Base-by-base conservation (phyloP, 805 yeast species). In the Maudiozyma turicensis region DNA sequence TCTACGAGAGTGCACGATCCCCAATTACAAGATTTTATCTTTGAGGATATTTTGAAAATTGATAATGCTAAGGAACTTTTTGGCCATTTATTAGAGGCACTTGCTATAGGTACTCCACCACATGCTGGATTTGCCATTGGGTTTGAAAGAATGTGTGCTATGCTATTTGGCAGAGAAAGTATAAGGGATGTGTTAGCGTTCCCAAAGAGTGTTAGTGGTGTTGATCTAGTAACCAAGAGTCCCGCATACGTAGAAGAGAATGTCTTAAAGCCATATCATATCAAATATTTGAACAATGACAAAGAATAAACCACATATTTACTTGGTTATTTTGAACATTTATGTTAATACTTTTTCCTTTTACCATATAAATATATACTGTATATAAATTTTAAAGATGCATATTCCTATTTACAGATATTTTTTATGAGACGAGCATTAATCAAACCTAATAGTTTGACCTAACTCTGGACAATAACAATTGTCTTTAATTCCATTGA, bases 91-190 rank as follows among this genome's bases (percentile, higher is more conserved):
- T 71, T 93, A 33, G 71, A 73, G 40, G 96, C 96, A 0, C 77
- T 93, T 48, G 78, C 78, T 28, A 79, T 85, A 69, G 99, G 99
- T 1, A 88, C 98, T 60, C 99, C 99, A 1, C 99, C 99, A 0
- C 99, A 93, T 68, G 96, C 97, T 2, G 99, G 99, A 0, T 72
- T 93, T 38, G 99, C 99, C 0, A 72, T 93, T 35, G 99, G 99
- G 0, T 86, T 93, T 56, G 99, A 93, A 64, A 72, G 99, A 53
- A 71, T 93, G 72, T 82, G 95, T 58, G 93, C 99, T 0, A 88
- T 91, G 91, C 63, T 91, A 33, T 66, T 82, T n/a, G 93, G 88
- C 0, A 73, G 83, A 15, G 60, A 72, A 5, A 86, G 87, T 53
- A 90, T 93, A 34, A 71, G 96, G 55, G 97, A 93, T 61, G 98